Conservation (phyloP, 345 rosid species). For the Pistacia atlantica region DNA sequence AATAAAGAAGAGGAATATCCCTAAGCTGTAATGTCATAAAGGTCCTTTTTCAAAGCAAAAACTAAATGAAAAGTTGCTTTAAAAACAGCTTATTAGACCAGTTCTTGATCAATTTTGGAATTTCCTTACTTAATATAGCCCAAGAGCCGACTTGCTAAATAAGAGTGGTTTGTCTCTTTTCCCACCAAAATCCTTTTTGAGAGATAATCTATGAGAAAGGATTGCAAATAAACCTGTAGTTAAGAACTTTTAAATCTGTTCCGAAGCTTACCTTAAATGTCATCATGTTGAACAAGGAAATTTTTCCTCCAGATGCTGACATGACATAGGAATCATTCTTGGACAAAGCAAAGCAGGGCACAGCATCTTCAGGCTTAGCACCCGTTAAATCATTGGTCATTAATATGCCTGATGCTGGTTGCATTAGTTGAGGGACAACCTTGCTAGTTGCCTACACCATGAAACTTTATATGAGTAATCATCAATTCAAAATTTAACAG, state of each 20-base stretch:
- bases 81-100: no score
- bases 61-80: no score
- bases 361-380: slow-evolving; percentile 21
- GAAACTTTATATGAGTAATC: neutral
- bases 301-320: slow-evolving; percentile 48
- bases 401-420: slow-evolving; percentile 29
- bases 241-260: neutral
- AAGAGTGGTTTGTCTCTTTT: no score
- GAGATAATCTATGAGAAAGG: no score
- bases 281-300: slow-evolving; percentile 44
- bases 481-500: neutral
- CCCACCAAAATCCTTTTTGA: neutral
- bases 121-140: no score
- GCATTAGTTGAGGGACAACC: slow-evolving; percentile 31
- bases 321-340: slow-evolving; percentile 45
- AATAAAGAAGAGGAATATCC: neutral
- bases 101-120: no score
- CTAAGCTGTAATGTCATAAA: neutral
- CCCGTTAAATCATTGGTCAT: slow-evolving; percentile 41
- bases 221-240: neutral
- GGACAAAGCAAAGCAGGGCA: slow-evolving; percentile 44
- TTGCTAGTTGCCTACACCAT: slow-evolving; percentile 42
- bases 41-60: no score
- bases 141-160: no score
- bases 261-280: slow-evolving; percentile 35